Percentiles rank a stretch among this genome's conserved stretches.
Evolutionary conservation across 768 basidiomycete species (phyloP).

Genomic region (Goffeauzyma gilvescens): DNA sequence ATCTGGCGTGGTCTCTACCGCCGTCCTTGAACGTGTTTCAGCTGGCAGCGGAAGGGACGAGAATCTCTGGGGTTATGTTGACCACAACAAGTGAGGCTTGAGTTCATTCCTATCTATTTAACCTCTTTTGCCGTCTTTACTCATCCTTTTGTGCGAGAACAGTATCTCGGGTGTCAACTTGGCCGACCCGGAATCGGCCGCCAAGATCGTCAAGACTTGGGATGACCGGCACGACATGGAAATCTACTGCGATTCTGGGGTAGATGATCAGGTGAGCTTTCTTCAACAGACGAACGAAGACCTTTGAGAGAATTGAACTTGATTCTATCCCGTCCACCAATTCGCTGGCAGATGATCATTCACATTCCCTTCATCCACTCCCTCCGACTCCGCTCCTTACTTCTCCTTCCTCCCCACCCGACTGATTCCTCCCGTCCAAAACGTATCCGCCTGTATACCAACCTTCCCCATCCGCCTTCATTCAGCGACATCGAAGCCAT

Average conservation of each 20-base stretch:
- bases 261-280: slow-evolving; percentile 29
- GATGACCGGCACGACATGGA: slow-evolving; percentile 25
- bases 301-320: no score
- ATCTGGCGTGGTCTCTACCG: slow-evolving; percentile 13
- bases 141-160: not conserved
- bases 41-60: slow-evolving; percentile 28
- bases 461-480: slow-evolving; percentile 24
- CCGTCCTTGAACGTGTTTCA: slow-evolving; percentile 26
- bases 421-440: slow-evolving; percentile 22
- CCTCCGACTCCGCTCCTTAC: slow-evolving; percentile 26
- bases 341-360: slow-evolving; percentile 21
- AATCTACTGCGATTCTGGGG: slow-evolving; percentile 22
- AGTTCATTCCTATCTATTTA: not conserved
- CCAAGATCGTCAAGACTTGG: slow-evolving; percentile 30
- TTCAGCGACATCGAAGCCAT: slow-evolving; percentile 25
- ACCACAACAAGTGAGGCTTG: slow-evolving; percentile 25
- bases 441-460: slow-evolving; percentile 23
- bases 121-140: not conserved
- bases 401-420: slow-evolving; percentile 25
- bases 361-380: slow-evolving; percentile 29
- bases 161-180: slow-evolving; percentile 30
- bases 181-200: slow-evolving; percentile 16
- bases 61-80: slow-evolving; percentile 29
- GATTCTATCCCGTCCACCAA: not conserved
- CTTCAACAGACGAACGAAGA: no score